Evolutionary conservation across 495 filamentous ascomycete genomes (phyloP).

Genomic region (Penicillium taxi): DNA sequence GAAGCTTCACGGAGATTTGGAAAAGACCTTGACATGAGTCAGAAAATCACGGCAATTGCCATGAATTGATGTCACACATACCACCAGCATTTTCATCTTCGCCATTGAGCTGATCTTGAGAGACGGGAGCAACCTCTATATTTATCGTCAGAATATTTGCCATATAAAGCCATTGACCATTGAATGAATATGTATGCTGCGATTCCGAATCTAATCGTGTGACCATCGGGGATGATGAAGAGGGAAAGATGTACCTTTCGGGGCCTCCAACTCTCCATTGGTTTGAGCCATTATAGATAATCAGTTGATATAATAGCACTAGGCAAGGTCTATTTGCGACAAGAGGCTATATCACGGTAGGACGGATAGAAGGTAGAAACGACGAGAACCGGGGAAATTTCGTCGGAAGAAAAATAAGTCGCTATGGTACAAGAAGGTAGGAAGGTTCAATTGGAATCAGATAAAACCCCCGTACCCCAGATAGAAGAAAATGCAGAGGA

Average conservation of each 20-base stretch:
- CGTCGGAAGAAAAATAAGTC: slow-evolving; percentile 19
- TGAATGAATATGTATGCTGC: no score
- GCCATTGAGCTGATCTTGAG: slow-evolving; percentile 10
- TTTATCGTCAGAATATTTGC: no score
- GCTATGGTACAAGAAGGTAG: slow-evolving; percentile 33
- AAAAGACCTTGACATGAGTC: slow-evolving; percentile 50
- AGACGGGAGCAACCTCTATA: no score
- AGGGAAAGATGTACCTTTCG: slow-evolving; percentile 30
- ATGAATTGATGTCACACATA: slow-evolving; percentile 16
- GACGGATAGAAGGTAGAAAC: slow-evolving; percentile 11
- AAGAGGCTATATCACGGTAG: slow-evolving; percentile 12
- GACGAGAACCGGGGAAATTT: slow-evolving; percentile 12
- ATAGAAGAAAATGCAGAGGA: slow-evolving; percentile 24
- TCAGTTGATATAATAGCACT: slow-evolving; percentile 15
- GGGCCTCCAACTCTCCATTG: slow-evolving; percentile 38
- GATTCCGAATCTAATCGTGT: slow-evolving; percentile 9
- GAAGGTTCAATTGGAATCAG: slow-evolving; percentile 38
- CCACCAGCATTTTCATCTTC: slow-evolving; percentile 37
- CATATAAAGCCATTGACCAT: no score
- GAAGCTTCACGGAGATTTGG: slow-evolving; percentile 74
- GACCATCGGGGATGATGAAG: slow-evolving; percentile 1
- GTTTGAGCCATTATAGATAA: slow-evolving; percentile 33
- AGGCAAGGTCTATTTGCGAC: slow-evolving; percentile 11
- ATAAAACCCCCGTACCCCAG: slow-evolving; percentile 32
- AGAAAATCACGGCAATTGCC: slow-evolving; percentile 5